A percentile compares a stretch with the other conserved stretches of the same genome.
Conservation (phyloP, 805 yeast genomes). For the Candida bentonensis region DNA sequence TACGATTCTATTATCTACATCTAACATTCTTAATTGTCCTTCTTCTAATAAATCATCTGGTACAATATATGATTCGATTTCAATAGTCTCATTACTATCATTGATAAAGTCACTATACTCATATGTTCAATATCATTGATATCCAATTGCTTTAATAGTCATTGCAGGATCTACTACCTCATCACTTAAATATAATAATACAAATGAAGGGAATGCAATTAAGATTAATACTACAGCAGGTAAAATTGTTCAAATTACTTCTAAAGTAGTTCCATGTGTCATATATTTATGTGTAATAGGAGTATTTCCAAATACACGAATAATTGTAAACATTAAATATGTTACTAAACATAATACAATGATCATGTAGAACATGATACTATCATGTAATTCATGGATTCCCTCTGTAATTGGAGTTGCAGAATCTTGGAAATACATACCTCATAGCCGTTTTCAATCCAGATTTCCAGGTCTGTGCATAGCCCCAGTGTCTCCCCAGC, state of each 20-base stretch:
- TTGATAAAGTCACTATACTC: conserved; percentile 12
- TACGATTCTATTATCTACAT: conserved; percentile 14
- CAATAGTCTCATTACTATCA: conserved; percentile 11
- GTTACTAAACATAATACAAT: conserved; percentile 6
- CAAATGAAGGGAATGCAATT: conserved; percentile 10
- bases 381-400: conserved; percentile 7
- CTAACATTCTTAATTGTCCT: conserved; percentile 16
- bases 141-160: conserved; percentile 13
- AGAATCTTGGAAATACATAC: conserved; percentile 14
- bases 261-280: conserved; percentile 16
- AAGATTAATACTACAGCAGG: conserved; percentile 13
- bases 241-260: conserved; percentile 17
- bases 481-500: no score
- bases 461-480: no score
- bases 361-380: conserved; percentile 6
- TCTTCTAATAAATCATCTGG: conserved; percentile 15
- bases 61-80: conserved; percentile 13
- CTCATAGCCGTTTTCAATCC: no score
- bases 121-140: conserved; percentile 12
- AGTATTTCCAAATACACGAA: background rate
- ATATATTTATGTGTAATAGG: conserved; percentile 11
- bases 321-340: conserved; percentile 6
- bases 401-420: conserved; percentile 9
- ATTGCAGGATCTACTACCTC: conserved; percentile 12
- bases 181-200: conserved; percentile 10